Conservation (phyloP, 192 early-diverging fungal genomes). For the Diversispora eburnea region DNA sequence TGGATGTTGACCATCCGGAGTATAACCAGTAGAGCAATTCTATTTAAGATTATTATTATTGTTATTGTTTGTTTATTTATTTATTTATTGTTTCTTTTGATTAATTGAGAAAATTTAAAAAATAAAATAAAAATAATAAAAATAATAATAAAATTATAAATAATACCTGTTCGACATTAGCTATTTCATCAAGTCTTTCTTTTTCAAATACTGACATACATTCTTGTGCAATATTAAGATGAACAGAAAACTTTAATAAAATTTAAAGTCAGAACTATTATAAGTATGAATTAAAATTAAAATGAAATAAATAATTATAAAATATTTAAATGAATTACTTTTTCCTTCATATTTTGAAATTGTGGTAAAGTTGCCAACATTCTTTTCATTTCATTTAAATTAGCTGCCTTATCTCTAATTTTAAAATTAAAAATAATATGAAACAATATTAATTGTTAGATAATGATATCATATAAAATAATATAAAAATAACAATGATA, state of each 20-base stretch:
- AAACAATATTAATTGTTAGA: not conserved
- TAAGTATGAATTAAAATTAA: no score
- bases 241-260: conserved; percentile 40
- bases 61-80: no score
- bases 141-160: not conserved
- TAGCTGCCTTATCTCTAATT: conserved; percentile 52
- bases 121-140: no score
- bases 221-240: conserved; percentile 82
- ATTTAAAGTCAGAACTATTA: no score
- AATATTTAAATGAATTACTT: conserved; percentile 24
- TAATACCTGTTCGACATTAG: conserved; percentile 64
- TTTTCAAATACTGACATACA: conserved; percentile 74
- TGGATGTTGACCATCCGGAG: conserved; percentile 60
- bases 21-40: conserved; percentile 79
- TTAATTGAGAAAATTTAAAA: no score
- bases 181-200: conserved; percentile 63
- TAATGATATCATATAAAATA: not conserved
- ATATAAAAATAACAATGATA: not conserved
- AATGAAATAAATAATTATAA: no score
- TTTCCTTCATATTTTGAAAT: conserved; percentile 63
- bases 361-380: conserved; percentile 79
- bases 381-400: conserved; percentile 82
- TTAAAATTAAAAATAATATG: not conserved
- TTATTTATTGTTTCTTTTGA: no score
- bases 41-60: conserved; percentile 28